These are phyloP conservation scores for Mortierella sp. DNA, from an alignment of 371 early-diverging fungal genomes.

Conservation along the genomic window DNA sequence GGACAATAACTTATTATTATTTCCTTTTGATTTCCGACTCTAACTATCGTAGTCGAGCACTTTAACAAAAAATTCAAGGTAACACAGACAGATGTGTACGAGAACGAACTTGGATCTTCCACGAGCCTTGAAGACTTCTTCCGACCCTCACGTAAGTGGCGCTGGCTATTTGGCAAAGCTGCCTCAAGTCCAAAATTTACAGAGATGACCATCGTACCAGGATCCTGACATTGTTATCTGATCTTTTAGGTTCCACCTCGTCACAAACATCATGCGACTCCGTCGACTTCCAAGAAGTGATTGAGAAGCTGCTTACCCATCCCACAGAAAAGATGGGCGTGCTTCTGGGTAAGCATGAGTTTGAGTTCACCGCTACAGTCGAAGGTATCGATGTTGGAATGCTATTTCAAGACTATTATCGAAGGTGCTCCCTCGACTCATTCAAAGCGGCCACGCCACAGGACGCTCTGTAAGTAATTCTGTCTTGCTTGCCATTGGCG, in stretches of 20 bases:
- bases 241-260: neutral
- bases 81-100: neutral
- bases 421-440: constrained; percentile 1
- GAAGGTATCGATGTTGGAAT: neutral
- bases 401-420: constrained; percentile 1
- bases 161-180: neutral
- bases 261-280: neutral
- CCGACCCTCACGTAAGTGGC: neutral
- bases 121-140: neutral
- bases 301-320: neutral
- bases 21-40: neutral
- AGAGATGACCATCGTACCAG: neutral
- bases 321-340: neutral
- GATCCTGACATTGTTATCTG: neutral
- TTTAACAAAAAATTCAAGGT: neutral
- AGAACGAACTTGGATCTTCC: neutral
- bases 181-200: neutral
- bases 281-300: neutral
- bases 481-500: neutral
- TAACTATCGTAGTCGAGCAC: neutral
- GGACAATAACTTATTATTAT: neutral
- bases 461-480: neutral
- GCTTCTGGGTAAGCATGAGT: neutral
- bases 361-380: neutral
- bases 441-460: constrained; percentile 1